These are phyloP conservation scores for Malbranchea zuffiana DNA, from an alignment of 2,329 filamentous ascomycete species.

Conservation along the genomic window DNA sequence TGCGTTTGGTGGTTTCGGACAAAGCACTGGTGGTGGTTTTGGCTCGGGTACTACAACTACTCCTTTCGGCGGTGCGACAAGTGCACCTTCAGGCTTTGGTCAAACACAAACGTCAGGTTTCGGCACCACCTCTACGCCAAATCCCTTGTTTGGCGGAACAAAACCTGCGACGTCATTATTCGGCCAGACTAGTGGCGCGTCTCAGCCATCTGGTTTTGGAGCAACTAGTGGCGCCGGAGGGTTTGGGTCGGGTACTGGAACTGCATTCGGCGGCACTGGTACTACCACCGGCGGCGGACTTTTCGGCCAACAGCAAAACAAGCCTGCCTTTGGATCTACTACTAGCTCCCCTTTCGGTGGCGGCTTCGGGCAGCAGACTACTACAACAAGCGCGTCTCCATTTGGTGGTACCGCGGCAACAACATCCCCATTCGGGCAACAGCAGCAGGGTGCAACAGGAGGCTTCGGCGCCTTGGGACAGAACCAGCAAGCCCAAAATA, in stretches of 20 bases:
- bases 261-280: constrained; percentile 22
- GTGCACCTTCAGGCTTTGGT: constrained; percentile 35
- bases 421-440: constrained; percentile 35
- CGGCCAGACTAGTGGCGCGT: constrained; percentile 22
- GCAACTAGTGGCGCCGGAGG: constrained; percentile 25
- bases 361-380: constrained; percentile 30
- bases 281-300: constrained; percentile 28
- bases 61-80: constrained; percentile 30
- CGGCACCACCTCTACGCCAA: constrained; percentile 23
- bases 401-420: constrained; percentile 33
- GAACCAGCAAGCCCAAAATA: constrained; percentile 31
- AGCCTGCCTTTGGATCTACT: constrained; percentile 27
- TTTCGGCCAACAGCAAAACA: constrained; percentile 34
- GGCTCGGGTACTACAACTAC: constrained; percentile 33
- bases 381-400: constrained; percentile 27
- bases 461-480: constrained; percentile 37
- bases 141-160: constrained; percentile 35
- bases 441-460: constrained; percentile 25
- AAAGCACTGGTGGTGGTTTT: constrained; percentile 30
- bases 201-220: constrained; percentile 33
- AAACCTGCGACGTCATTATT: constrained; percentile 35
- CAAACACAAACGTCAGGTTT: constrained; percentile 29
- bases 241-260: constrained; percentile 23
- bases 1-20: constrained; percentile 41
- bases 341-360: constrained; percentile 23